These are phyloP conservation scores for Phanerochaete sordida DNA, from an alignment of 768 basidiomycete genomes.

Conservation along the genomic window DNA sequence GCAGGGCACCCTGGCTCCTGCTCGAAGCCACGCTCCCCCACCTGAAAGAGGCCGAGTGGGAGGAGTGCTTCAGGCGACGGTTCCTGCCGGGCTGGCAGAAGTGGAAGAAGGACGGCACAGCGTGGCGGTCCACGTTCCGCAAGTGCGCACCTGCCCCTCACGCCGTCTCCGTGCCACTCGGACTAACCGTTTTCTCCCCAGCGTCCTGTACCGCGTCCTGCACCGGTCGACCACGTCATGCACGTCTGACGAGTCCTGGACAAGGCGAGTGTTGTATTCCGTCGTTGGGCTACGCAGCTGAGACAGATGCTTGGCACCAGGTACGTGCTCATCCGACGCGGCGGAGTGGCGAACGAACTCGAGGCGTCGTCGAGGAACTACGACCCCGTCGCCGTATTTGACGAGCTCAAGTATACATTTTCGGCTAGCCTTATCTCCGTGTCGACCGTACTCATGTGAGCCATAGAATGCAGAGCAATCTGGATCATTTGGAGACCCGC, in stretches of 20 bases:
- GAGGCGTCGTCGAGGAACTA: slow-evolving; percentile 66
- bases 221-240: slow-evolving; percentile 69
- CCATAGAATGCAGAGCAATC: slow-evolving; percentile 60
- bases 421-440: not conserved
- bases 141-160: slow-evolving; percentile 43
- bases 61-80: slow-evolving; percentile 65
- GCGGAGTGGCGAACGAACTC: slow-evolving; percentile 69
- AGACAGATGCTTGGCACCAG: slow-evolving; percentile 3
- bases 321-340: slow-evolving; percentile 73
- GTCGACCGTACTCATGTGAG: not conserved
- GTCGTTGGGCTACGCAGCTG: not conserved
- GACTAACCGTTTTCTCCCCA: slow-evolving; percentile 24
- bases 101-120: slow-evolving; percentile 54
- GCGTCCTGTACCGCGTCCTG: slow-evolving; percentile 60
- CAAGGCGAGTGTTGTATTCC: slow-evolving; percentile 47
- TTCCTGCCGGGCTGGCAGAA: slow-evolving; percentile 77
- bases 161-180: not conserved
- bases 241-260: slow-evolving; percentile 80
- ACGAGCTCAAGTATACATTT: slow-evolving; percentile 66
- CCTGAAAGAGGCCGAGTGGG: slow-evolving; percentile 64
- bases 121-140: slow-evolving; percentile 64
- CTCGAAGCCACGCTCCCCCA: slow-evolving; percentile 69
- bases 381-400: slow-evolving; percentile 62
- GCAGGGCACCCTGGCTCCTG: slow-evolving; percentile 57
- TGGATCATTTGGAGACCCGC: slow-evolving; percentile 63